Percentiles rank a stretch among this genome's conserved stretches.
phyloP scores from a whole-genome alignment of 192 early-diverging fungal species.

The Umbelopsis isabellina region DNA sequence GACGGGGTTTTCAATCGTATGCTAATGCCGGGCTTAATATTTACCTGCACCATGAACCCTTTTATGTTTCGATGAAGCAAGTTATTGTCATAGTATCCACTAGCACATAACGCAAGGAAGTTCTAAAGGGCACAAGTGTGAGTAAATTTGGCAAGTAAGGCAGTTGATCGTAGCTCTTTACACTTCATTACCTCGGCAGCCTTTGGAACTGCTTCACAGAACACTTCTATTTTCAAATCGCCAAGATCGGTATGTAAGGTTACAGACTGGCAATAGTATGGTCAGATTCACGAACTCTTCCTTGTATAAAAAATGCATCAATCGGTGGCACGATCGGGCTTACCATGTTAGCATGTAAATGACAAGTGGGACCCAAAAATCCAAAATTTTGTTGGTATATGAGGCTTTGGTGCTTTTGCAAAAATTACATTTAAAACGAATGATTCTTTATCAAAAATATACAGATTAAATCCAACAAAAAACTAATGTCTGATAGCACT shows the following conservation, averaged over 20 bases:
- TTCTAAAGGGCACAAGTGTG: conserved; percentile 57
- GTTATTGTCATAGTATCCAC: conserved; percentile 88
- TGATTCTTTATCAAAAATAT: too few relatives aligned
- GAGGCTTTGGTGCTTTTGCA: too few relatives aligned
- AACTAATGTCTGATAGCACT: too few relatives aligned
- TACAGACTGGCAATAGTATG: conserved; percentile 61
- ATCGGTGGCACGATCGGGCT: not conserved
- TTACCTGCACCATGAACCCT: conserved; percentile 84
- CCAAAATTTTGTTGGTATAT: too few relatives aligned
- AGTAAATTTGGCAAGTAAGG: not conserved
- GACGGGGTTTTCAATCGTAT: not conserved
- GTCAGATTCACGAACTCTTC: not conserved
- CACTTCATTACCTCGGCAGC: conserved; percentile 66
- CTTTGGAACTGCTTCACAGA: conserved; percentile 85
- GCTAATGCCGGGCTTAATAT: not conserved
- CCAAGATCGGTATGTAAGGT: conserved; percentile 93
- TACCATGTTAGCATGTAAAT: not conserved
- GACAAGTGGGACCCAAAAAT: not conserved
- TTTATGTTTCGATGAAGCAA: conserved; percentile 86
- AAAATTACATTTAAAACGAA: too few relatives aligned
- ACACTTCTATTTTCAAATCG: conserved; percentile 93
- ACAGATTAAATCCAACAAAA: too few relatives aligned
- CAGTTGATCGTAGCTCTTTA: not conserved
- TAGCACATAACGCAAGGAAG: conserved; percentile 95
- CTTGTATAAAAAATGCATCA: not conserved